Base-by-base conservation (phyloP, 805 yeast species). In the Jamesozyma jinghongensis region DNA sequence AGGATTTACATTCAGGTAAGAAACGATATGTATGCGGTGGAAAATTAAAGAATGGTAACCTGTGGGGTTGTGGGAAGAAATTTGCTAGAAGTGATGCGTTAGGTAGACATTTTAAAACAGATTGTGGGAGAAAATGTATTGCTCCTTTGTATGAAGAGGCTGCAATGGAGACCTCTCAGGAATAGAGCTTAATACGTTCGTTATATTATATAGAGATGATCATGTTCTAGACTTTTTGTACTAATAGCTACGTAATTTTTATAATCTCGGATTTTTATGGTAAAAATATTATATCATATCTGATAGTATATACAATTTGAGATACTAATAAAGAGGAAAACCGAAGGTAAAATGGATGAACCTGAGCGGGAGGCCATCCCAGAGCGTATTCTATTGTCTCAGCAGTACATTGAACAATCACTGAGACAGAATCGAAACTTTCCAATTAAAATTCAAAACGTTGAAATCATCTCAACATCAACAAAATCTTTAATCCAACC, bases 71-170 rank as follows among this genome's bases (percentile, higher is more conserved):
- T 62, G 84, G 84, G 5, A 81, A 79, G 64, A 70, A 74, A 51
- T 83, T 83, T 65, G 90, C 88, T 3, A 63, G 94, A 49, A 76
- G 85, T 29, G 94, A 83, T 65, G 92, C 90, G 0, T 61, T 83
- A 38, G 75, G 85, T 5, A 68, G 92, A 50, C 94, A 83, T 62
- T 82, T 83, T 58, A 74, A 82, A 52, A 82, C 94, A 0, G 90
- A 81, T 50, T 75, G 82, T 26, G 92, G 92, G 4, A 77, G 79
- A 64, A 68, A 69, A 38, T 83, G 94, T 62, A 78, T 83, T 25
- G 63, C 73, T 39, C 83, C 85, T 0, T 63, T 81, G 46, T 71
- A 79, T 64, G 79, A 77, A 35, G 87, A 81, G 48, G 79, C 66
- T 28, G 56, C 62, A 22, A 34, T 39, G 10, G 66, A 62, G 38